These are phyloP conservation scores for Aaosphaeria arxii DNA, from an alignment of 2,329 filamentous ascomycete species.

Conservation along the genomic window DNA sequence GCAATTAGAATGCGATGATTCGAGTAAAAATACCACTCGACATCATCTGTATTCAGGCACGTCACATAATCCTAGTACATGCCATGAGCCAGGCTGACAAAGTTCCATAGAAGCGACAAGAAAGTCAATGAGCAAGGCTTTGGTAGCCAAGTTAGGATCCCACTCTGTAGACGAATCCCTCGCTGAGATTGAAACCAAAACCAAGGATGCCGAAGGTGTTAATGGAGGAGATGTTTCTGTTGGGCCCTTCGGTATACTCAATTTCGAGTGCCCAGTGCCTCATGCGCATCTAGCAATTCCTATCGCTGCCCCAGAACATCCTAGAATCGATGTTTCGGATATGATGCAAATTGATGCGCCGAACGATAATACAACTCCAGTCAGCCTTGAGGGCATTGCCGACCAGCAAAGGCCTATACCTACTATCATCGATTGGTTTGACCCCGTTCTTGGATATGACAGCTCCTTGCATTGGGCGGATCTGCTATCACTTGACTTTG, in stretches of 20 bases:
- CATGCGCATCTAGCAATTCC: too few relatives aligned
- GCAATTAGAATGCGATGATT: conserved; percentile 1
- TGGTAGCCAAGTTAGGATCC: not conserved
- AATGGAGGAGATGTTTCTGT: not conserved
- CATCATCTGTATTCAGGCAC: conserved; percentile 9
- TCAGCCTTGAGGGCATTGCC: too few relatives aligned
- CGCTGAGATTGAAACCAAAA: conserved; percentile 3
- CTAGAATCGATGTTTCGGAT: too few relatives aligned
- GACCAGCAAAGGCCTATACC: not conserved
- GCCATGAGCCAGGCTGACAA: not conserved
- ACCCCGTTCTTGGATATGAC: conserved; percentile 1
- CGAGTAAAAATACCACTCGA: conserved; percentile 3
- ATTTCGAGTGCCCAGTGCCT: not conserved
- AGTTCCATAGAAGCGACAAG: not conserved
- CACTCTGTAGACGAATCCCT: conserved; percentile 6
- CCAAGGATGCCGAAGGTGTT: not conserved
- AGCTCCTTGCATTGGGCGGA: conserved; percentile 5
- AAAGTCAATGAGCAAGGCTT: conserved; percentile 2
- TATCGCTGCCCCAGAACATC: too few relatives aligned
- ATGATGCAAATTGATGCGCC: too few relatives aligned
- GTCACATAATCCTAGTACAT: not conserved
- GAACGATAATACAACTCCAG: too few relatives aligned
- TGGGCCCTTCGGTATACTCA: not conserved
- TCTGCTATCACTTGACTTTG: conserved; percentile 3
- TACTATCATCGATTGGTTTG: conserved; percentile 1